Conservation (phyloP, 495 filamentous ascomycete species). For the Extremus antarcticus region DNA sequence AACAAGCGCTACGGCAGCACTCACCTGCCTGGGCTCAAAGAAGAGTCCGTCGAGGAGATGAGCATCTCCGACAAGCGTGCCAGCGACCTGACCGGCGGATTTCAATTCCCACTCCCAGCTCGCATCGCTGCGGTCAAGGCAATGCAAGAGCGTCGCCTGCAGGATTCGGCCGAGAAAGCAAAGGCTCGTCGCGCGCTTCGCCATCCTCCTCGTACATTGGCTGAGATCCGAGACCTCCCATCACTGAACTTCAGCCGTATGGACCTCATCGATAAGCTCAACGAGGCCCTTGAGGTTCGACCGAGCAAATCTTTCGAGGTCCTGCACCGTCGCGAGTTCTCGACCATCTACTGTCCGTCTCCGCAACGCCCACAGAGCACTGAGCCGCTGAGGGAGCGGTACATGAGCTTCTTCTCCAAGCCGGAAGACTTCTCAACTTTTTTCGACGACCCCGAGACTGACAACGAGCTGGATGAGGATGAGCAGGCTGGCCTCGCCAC, state of each 20-base stretch:
- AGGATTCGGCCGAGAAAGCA: constrained; percentile 19
- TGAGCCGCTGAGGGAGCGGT: constrained; percentile 25
- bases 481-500: not conserved
- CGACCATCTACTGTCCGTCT: constrained; percentile 19
- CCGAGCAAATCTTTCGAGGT: constrained; percentile 23
- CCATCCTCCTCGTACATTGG: constrained; percentile 18
- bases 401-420: constrained; percentile 29
- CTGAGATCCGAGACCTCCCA: constrained; percentile 25
- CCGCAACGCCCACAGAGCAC: constrained; percentile 23
- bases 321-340: constrained; percentile 16
- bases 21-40: constrained; percentile 30
- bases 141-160: constrained; percentile 20
- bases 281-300: constrained; percentile 25
- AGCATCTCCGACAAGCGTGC: constrained; percentile 24
- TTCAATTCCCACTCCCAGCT: constrained; percentile 22
- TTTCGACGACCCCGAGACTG: constrained; percentile 2
- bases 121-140: constrained; percentile 22
- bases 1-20: constrained; percentile 16
- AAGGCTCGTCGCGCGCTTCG: constrained; percentile 18
- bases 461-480: constrained; percentile 3
- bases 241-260: constrained; percentile 33
- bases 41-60: constrained; percentile 31
- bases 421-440: constrained; percentile 21
- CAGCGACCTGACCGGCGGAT: constrained; percentile 18
- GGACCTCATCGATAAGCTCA: constrained; percentile 29